These are phyloP conservation scores for Leucosporidium creatinivorum DNA, from an alignment of 768 basidiomycete genomes.

Conservation along the genomic window DNA sequence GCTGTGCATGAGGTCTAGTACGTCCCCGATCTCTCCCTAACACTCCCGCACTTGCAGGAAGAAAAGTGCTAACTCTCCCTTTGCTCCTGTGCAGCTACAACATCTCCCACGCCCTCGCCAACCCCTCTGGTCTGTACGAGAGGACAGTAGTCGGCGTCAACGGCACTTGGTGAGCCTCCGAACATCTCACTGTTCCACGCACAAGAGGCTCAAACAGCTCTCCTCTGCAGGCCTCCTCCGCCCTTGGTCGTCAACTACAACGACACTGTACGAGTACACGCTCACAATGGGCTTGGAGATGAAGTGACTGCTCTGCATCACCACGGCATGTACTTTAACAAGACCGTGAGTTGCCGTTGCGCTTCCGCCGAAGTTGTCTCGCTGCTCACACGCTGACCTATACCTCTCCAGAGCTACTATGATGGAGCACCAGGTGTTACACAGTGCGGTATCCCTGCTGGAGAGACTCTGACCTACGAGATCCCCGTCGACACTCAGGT, in stretches of 20 bases:
- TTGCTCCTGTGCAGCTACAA: slow-evolving; percentile 59
- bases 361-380: slow-evolving; percentile 48
- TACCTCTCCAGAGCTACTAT: slow-evolving; percentile 80
- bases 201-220: not conserved
- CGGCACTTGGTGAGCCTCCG: slow-evolving; percentile 67
- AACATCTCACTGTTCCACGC: not conserved
- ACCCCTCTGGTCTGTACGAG: slow-evolving; percentile 72
- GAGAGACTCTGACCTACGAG: slow-evolving; percentile 36
- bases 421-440: slow-evolving; percentile 77
- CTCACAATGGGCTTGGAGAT: slow-evolving; percentile 39
- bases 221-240: slow-evolving; percentile 57
- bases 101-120: slow-evolving; percentile 72
- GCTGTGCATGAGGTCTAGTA: not conserved
- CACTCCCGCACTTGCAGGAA: not conserved
- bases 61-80: not conserved
- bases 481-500: slow-evolving; percentile 43
- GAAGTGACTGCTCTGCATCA: slow-evolving; percentile 52
- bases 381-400: not conserved
- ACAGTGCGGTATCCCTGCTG: slow-evolving; percentile 73
- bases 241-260: slow-evolving; percentile 63
- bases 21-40: not conserved
- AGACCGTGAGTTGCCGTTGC: slow-evolving; percentile 43
- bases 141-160: slow-evolving; percentile 82
- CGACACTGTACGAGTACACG: slow-evolving; percentile 74
- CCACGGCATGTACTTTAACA: slow-evolving; percentile 93